Evolutionary conservation across 2,329 filamentous ascomycete species (phyloP), one percentile per base, ranked within the genome.

Genomic region (Hypoxylon sp.): DNA sequence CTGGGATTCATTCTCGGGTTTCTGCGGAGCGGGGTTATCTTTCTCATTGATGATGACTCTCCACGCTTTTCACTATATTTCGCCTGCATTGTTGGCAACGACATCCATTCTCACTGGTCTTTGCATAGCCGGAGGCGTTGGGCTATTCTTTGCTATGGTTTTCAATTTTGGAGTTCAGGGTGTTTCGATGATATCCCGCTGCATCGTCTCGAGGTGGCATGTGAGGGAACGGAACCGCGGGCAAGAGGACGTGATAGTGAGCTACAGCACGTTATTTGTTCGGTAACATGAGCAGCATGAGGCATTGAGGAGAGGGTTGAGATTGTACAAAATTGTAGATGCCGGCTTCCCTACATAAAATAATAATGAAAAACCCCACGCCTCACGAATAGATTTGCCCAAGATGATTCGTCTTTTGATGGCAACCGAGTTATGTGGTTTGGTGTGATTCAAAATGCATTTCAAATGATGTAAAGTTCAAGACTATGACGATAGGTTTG

Each of bases 111-210:
- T 65, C 65, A 42, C 63, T 57, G 19, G 42, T 39, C 35, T 42
- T 58, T 73, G 75, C 75, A 77, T 77, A 76, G 75, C 75, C 68
- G 65, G 63, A 64, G 74, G 74, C 73, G 74, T 76, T 74, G 29
- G 57, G 29, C 33, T 52, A 64, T 52, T 19, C 67, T 65, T 57
- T 42, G 48, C n/a, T 52, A 53, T 50, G 33, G 22, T 68, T 66
- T 64, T 48, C 39, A 17, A 31, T 22, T 8, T 47, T 14, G 57
- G 63, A 65, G 65, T 65, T 71, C 5, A 55, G 52, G 58, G 53
- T 55, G 42, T 50, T 67, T 65, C 44, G 50, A 60, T 60, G 69
- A 71, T 69, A 67, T 67, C 63, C 66, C 54, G 42, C 44, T 60
- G 56, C 65, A 63, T 66, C 35, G 42, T 63, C 56, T 52, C 24